A percentile compares a stretch with the other conserved stretches of the same genome.
These are phyloP conservation scores for Starmerella apis DNA, from an alignment of 805 yeast species.

Conservation along the genomic window DNA sequence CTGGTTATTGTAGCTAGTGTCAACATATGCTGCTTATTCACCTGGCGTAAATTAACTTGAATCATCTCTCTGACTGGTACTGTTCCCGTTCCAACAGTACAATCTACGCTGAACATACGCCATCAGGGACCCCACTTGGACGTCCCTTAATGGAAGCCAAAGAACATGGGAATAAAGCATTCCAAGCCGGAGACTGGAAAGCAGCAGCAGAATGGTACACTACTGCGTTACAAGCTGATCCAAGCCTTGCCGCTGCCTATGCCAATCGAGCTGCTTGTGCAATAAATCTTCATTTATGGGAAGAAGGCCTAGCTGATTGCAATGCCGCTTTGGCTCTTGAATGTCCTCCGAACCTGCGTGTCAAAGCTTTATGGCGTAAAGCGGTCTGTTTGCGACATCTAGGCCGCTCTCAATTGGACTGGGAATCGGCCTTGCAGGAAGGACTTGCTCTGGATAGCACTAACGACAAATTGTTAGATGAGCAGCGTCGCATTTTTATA, in stretches of 20 bases:
- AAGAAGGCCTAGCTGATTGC: conserved; percentile 20
- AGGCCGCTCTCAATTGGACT: conserved; percentile 11
- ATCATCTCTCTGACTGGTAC: not conserved
- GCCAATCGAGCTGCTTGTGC: conserved; percentile 26
- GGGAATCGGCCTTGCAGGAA: conserved; percentile 12
- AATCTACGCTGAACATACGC: too few relatives aligned
- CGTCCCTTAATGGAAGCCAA: conserved; percentile 17
- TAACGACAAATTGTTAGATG: conserved; percentile 18
- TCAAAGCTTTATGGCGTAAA: conserved; percentile 20
- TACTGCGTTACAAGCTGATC: conserved; percentile 19
- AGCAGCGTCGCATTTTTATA: conserved; percentile 14
- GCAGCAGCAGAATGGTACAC: conserved; percentile 19
- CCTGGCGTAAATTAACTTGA: too few relatives aligned
- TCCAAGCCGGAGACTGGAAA: conserved; percentile 10
- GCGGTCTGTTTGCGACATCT: conserved; percentile 19
- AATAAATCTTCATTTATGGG: conserved; percentile 19
- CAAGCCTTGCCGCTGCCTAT: conserved; percentile 18
- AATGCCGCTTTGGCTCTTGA: conserved; percentile 12
- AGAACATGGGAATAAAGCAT: conserved; percentile 17
- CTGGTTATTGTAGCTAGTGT: not conserved
- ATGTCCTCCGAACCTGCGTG: conserved; percentile 8
- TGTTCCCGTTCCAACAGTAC: conserved; percentile 4
- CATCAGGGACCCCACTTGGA: too few relatives aligned
- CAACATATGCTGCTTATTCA: not conserved
- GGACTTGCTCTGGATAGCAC: conserved; percentile 23